These are phyloP conservation scores for Leishmania braziliensis DNA, from an alignment of 208 protist species.

Conservation along the genomic window DNA sequence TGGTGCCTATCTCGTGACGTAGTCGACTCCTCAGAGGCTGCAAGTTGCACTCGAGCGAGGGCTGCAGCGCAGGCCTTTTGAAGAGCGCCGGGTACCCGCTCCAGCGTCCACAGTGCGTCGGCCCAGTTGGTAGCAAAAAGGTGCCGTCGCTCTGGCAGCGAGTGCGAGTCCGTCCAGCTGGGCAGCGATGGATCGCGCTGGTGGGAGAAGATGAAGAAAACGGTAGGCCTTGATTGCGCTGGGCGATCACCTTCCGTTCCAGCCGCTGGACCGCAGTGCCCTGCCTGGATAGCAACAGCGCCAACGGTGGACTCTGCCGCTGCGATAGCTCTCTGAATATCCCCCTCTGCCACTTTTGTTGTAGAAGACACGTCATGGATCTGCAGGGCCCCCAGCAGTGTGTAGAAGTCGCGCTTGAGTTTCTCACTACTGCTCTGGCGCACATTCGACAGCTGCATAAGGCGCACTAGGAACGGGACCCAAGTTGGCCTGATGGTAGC, in stretches of 20 bases:
- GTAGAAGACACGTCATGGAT: background rate
- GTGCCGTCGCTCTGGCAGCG: conserved; percentile 32
- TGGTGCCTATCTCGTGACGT: background rate
- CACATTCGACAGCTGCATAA: conserved; percentile 54
- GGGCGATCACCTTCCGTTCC: background rate
- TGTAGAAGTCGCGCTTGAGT: conserved; percentile 56
- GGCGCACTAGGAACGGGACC: conserved; percentile 39
- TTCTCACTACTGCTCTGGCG: conserved; percentile 26
- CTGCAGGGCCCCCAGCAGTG: conserved; percentile 36
- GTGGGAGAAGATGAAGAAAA: conserved; percentile 38
- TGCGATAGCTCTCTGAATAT: background rate
- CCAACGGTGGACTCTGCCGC: background rate
- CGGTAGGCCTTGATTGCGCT: background rate
- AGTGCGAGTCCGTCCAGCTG: conserved; percentile 32
- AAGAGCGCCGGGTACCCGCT: conserved; percentile 37
- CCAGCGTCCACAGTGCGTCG: conserved; percentile 55
- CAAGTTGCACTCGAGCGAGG: background rate
- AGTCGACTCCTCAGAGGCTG: background rate
- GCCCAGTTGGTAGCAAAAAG: conserved; percentile 51
- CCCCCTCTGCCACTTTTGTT: background rate
- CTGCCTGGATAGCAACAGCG: background rate
- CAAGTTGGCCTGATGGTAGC: conserved; percentile 16
- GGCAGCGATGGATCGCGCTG: conserved; percentile 31
- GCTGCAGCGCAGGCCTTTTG: background rate
- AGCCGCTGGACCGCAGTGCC: background rate